phyloP scores from a whole-genome alignment of 768 basidiomycete species.

The Lactarius hengduanensis region DNA sequence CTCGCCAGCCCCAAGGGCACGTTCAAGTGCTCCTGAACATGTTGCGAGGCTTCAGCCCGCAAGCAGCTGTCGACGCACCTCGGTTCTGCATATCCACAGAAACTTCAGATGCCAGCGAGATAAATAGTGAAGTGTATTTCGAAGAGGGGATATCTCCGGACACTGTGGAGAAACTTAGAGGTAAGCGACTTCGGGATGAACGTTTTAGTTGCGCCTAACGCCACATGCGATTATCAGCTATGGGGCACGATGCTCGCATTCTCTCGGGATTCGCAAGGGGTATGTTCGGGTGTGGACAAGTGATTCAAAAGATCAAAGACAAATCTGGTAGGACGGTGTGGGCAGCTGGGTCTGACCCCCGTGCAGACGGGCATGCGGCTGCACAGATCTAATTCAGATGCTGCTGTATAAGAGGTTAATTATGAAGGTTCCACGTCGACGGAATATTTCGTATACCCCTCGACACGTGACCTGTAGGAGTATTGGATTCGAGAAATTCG shows the following conservation, averaged over 20 bases:
- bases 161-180: constrained; percentile 63
- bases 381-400: constrained; percentile 55
- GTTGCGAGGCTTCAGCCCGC: constrained; percentile 80
- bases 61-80: constrained; percentile 91
- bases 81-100: constrained; percentile 95
- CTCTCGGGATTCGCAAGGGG: constrained; percentile 59
- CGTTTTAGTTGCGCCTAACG: constrained; percentile 9
- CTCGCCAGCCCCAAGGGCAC: constrained; percentile 83
- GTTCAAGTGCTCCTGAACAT: constrained; percentile 92
- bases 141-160: constrained; percentile 75
- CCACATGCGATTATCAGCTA: constrained; percentile 45
- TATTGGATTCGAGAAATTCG: not conserved
- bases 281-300: constrained; percentile 81
- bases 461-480: not conserved
- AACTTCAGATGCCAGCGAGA: constrained; percentile 61
- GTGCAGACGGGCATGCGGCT: constrained; percentile 85
- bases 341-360: constrained; percentile 91
- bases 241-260: constrained; percentile 83
- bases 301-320: constrained; percentile 79
- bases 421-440: not conserved
- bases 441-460: not conserved
- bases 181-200: constrained; percentile 39
- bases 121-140: constrained; percentile 81
- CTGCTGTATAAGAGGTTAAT: not conserved
- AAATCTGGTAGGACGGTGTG: constrained; percentile 74